These are phyloP conservation scores for Fraxinus anomala DNA, from an alignment of 257 asterid species.

Conservation along the genomic window DNA sequence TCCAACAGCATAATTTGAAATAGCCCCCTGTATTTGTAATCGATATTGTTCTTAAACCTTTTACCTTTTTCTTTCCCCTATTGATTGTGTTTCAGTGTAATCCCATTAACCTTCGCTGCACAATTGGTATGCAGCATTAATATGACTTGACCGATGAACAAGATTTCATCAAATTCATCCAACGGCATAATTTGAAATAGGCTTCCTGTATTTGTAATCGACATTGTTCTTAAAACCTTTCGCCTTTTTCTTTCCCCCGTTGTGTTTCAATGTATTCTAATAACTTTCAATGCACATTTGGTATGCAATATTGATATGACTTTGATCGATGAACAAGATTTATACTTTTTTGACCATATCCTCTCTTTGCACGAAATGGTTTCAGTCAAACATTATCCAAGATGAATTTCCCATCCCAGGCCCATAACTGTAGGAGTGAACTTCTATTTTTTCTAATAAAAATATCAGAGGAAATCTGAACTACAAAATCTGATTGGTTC, in stretches of 20 bases:
- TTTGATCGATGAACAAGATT: background rate
- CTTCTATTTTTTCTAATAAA: constrained; percentile 12
- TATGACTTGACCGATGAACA: background rate
- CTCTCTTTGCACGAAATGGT: background rate
- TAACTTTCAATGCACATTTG: too few species aligned
- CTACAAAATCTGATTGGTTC: constrained; percentile 63
- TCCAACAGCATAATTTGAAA: background rate
- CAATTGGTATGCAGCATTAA: background rate
- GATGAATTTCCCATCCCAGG: constrained; percentile 25
- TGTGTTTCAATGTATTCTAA: too few species aligned
- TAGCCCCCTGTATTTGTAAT: background rate
- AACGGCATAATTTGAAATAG: too few species aligned
- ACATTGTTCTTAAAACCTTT: too few species aligned
- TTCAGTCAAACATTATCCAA: constrained; percentile 28
- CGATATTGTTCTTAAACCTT: too few species aligned
- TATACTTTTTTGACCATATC: background rate
- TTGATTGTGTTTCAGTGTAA: background rate
- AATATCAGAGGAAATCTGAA: constrained; percentile 57
- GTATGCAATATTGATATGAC: too few species aligned
- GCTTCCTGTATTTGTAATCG: too few species aligned
- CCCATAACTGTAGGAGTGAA: constrained; percentile 36
- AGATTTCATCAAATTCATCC: too few species aligned
- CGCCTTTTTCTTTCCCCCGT: too few species aligned
- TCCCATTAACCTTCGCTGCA: background rate
- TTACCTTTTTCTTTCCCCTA: background rate